phyloP scores from a whole-genome alignment of 2,329 filamentous ascomycete species.

The Zarea fungicola region DNA sequence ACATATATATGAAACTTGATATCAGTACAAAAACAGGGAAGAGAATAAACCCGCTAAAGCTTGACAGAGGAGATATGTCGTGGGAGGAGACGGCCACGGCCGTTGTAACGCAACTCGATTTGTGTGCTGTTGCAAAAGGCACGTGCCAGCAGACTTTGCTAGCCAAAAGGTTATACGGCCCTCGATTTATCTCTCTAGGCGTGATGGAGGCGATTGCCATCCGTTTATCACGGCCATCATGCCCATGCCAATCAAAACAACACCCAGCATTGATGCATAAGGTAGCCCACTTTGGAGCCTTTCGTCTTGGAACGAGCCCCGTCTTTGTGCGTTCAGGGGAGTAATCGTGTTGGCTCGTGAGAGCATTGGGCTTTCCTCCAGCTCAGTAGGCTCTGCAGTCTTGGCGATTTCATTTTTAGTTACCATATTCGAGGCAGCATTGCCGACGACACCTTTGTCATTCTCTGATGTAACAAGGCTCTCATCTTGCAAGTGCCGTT shows the following conservation, averaged over 20 bases:
- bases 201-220: constrained; percentile 52
- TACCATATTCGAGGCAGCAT: not conserved
- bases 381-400: constrained; percentile 25
- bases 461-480: constrained; percentile 13
- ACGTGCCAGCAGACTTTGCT: not conserved
- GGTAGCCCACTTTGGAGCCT: constrained; percentile 54
- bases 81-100: constrained; percentile 10
- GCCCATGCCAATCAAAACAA: constrained; percentile 75
- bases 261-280: constrained; percentile 76
- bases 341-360: constrained; percentile 48
- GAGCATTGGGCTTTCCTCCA: constrained; percentile 36
- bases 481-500: constrained; percentile 20
- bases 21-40: constrained; percentile 8
- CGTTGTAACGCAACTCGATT: constrained; percentile 3
- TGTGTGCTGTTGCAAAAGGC: constrained; percentile 10
- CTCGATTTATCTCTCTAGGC: constrained; percentile 26
- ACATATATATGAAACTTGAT: constrained; percentile 9
- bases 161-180: not conserved
- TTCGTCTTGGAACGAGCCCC: constrained; percentile 37
- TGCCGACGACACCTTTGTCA: not conserved
- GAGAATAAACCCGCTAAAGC: constrained; percentile 9
- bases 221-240: constrained; percentile 84
- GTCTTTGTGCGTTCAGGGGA: constrained; percentile 35
- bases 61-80: constrained; percentile 9
- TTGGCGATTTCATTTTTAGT: not conserved